Base-by-base conservation (phyloP, 2,329 filamentous ascomycete genomes). In the Neocucurbitaria cava region DNA sequence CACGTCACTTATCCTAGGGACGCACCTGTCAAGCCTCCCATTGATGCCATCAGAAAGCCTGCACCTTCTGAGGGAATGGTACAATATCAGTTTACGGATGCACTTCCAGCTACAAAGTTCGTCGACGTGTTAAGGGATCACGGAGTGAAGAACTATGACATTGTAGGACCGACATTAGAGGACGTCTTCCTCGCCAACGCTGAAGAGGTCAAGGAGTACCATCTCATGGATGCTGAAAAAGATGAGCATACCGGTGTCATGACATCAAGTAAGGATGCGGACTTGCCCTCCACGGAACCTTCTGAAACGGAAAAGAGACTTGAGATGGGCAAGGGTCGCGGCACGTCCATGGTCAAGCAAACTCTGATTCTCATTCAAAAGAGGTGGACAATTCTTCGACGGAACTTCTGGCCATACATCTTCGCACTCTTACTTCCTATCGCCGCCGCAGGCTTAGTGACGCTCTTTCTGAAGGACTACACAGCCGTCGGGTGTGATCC, bases 151-250 rank as follows among this genome's bases (percentile, higher is more conserved):
- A 89, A 96, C 53, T 96, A 96, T 72, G 88, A 92, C 53, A 90
- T 96, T 62, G 90, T 89, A 15, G 92, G 92, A 0, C 94, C 93
- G 0, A 96, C 91, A 0, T 92, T 97, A 36, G 94, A 97, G 72
- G 92, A 96, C 63, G 92, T 96, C 0, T 97, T 97, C 74, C 78
- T 97, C 21, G 88, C 91, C 61, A 82, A 96, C 35, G 91, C 92
- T 0, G 90, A 94, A 68, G 92, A 96, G 72, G 84, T 92, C 54
- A 83, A 81, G 52, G 82, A 82, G 5, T 85, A 89, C 60, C 59
- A 72, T 11, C 62, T 73, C 5, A 62, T 69, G 61, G 64, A 67
- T 31, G 63, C 64, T 17, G 70, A 68, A 10, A 57, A 55, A 11
- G 65, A 56, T 5, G 67, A 71, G 24, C 52, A 61, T 33, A 50